Base-by-base conservation (phyloP, 805 yeast species). In the Candida awuae region DNA sequence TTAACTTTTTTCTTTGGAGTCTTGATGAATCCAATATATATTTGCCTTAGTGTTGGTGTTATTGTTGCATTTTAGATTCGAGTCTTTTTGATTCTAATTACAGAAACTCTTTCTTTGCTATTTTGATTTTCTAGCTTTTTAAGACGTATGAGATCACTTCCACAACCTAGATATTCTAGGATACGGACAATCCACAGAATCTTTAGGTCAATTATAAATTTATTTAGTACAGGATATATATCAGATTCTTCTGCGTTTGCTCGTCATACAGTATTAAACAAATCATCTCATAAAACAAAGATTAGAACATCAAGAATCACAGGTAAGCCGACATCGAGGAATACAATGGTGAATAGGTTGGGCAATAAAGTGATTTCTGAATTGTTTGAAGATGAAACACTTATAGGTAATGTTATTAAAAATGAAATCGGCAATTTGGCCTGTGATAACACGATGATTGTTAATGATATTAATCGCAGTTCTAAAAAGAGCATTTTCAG, bases 91-190 rank as follows among this genome's bases (percentile, higher is more conserved):
- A n/a, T n/a, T n/a, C n/a, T n/a, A n/a, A n/a, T n/a, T n/a, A n/a
- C n/a, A n/a, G n/a, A n/a, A n/a, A n/a, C n/a, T n/a, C n/a, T n/a
- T n/a, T n/a, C n/a, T n/a, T n/a, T n/a, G n/a, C n/a, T n/a, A n/a
- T n/a, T n/a, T n/a, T n/a, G n/a, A n/a, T n/a, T n/a, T n/a, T n/a
- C n/a, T n/a, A n/a, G n/a, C n/a, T n/a, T n/a, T n/a, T n/a, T n/a
- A n/a, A n/a, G n/a, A n/a, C n/a, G n/a, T n/a, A 58, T 58, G 66
- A 53, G 65, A 31, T 62, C 66, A 29, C 39, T 61, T 34, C 66
- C 66, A 6, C 58, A 61, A 26, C 65, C 66, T 28, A 44, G 66
- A 12, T 55, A 58, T 37, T 62, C 66, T 13, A 48, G 63, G 30
- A 47, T 37, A 18, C 39, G 66, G 30, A 58, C 62, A 4, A 40